A percentile compares a stretch with the other conserved stretches of the same genome.
phyloP scores from a whole-genome alignment of 139 green algal species.

The Ettlia oleoabundans region DNA sequence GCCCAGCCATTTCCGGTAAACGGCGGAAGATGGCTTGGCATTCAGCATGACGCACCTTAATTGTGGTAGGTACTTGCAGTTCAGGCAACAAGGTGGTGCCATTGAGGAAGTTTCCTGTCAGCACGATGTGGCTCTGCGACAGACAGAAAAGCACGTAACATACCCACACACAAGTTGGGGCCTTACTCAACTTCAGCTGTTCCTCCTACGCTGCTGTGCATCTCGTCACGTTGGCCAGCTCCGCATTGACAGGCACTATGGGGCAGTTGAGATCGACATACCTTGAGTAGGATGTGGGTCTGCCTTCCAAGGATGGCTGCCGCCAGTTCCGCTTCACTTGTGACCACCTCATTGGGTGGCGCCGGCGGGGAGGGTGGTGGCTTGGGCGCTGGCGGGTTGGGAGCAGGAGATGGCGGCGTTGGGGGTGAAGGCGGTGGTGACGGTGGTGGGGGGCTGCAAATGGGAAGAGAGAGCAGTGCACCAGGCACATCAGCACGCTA shows the following conservation, averaged over 20 bases:
- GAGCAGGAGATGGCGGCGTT: neutral
- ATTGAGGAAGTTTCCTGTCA: neutral
- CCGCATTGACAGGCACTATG: too few relatives aligned
- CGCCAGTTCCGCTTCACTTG: conserved; percentile 15
- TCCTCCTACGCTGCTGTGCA: too few relatives aligned
- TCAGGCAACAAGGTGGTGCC: conserved; percentile 27
- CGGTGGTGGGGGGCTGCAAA: conserved; percentile 11
- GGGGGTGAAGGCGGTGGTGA: neutral
- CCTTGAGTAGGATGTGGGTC: conserved; percentile 13
- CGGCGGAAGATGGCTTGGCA: too few relatives aligned
- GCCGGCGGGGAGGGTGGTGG: conserved; percentile 11
- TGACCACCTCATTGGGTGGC: neutral
- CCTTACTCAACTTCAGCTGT: too few relatives aligned
- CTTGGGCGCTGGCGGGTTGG: neutral
- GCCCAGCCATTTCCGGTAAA: too few relatives aligned
- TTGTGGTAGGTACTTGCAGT: conserved; percentile 24
- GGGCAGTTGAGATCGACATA: too few relatives aligned
- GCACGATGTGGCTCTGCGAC: conserved; percentile 19
- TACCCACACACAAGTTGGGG: too few relatives aligned
- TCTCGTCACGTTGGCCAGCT: too few relatives aligned
- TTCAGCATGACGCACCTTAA: conserved; percentile 33
- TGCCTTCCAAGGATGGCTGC: conserved; percentile 16
- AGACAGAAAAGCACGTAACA: too few relatives aligned
- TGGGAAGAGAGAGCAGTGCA: neutral
- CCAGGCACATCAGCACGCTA: neutral